These are phyloP conservation scores for Cordyceps tenuipes DNA, from an alignment of 2,329 filamentous ascomycete species.

Conservation along the genomic window DNA sequence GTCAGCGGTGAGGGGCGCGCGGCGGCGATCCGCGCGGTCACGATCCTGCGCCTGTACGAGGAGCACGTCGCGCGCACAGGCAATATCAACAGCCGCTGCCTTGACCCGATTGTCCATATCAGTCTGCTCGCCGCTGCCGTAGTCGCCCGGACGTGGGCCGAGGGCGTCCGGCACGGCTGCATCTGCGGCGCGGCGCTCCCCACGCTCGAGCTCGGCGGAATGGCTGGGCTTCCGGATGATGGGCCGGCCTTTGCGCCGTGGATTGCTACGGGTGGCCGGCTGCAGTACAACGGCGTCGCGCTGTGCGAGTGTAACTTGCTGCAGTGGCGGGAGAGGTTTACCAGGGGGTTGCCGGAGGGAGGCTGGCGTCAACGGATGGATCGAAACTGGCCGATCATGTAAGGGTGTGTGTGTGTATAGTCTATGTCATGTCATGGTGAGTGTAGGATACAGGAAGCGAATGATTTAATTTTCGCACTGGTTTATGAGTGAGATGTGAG, in stretches of 20 bases:
- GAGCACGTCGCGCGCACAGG: neutral
- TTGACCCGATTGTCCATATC: conserved; percentile 3
- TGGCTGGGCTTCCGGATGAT: neutral
- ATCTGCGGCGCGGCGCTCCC: neutral
- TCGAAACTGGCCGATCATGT: conserved; percentile 7
- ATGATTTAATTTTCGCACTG: neutral
- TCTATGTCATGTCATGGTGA: neutral
- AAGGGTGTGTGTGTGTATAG: neutral
- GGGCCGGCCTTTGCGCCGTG: neutral
- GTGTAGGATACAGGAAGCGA: neutral
- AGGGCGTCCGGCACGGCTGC: neutral
- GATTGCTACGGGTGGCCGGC: neutral
- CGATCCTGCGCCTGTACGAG: conserved; percentile 4
- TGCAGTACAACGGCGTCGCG: conserved; percentile 6
- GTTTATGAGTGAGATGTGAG: no score
- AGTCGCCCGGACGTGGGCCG: conserved; percentile 6
- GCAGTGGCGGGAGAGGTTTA: conserved; percentile 4
- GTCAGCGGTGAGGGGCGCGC: neutral
- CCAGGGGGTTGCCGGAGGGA: neutral
- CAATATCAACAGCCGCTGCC: neutral
- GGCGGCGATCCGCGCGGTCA: conserved; percentile 1
- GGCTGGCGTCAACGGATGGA: conserved; percentile 6
- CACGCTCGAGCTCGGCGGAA: neutral
- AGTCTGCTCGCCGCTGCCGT: neutral
- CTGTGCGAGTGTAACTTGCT: conserved; percentile 7